A percentile compares a stretch with the other conserved stretches of the same genome.
Conservation (phyloP, 2,329 filamentous ascomycete species). For the Talaromyces amestolkiae region DNA sequence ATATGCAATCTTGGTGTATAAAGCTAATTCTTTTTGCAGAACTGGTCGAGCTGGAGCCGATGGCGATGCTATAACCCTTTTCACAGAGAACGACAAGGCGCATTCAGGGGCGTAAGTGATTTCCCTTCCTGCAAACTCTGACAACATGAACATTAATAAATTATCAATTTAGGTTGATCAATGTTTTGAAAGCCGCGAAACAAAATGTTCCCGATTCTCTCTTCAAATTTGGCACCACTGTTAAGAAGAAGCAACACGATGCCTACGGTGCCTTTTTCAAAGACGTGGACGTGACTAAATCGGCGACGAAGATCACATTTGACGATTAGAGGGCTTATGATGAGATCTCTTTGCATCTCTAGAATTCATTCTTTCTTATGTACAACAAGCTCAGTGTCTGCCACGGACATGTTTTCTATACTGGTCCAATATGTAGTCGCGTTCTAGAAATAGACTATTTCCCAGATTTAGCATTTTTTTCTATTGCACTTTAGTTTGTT, state of each 20-base stretch:
- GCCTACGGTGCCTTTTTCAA: constrained; percentile 96
- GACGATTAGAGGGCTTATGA: constrained; percentile 50
- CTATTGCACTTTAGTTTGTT: neutral
- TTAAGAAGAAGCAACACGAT: constrained; percentile 98
- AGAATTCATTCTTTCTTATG: constrained; percentile 9
- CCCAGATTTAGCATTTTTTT: constrained; percentile 21
- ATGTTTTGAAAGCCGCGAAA: constrained; percentile 89
- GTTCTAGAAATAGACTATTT: constrained; percentile 38
- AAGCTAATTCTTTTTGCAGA: constrained; percentile 41
- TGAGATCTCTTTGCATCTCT: constrained; percentile 25
- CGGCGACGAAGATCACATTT: constrained; percentile 89
- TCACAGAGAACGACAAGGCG: constrained; percentile 91
- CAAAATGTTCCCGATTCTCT: constrained; percentile 87
- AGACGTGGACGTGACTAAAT: constrained; percentile 77
- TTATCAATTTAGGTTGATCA: constrained; percentile 66
- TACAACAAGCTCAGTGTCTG: neutral
- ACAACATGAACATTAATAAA: constrained; percentile 12
- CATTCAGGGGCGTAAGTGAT: constrained; percentile 78
- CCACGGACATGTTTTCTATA: constrained; percentile 13
- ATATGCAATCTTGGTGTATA: neutral
- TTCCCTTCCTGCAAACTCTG: neutral
- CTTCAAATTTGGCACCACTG: constrained; percentile 93
- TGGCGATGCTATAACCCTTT: constrained; percentile 86
- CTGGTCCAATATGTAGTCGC: constrained; percentile 30
- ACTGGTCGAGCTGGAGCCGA: constrained; percentile 90